Conservation (phyloP, 441 rosid species). For the Daphne laureola region DNA sequence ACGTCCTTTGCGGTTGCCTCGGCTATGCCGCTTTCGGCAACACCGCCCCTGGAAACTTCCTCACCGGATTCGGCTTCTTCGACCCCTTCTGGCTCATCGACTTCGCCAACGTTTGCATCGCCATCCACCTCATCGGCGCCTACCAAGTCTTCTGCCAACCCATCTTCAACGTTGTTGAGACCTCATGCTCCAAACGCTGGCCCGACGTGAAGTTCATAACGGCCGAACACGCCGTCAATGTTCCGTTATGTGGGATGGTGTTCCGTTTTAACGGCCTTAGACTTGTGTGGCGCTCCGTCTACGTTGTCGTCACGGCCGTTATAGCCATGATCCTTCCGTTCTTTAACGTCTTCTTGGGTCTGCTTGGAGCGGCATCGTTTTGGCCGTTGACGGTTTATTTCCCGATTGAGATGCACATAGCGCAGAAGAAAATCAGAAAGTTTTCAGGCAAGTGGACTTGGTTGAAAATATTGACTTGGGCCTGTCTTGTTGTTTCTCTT, state of each 20-base stretch:
- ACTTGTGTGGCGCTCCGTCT: slow-evolving; percentile 58
- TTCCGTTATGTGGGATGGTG: slow-evolving; percentile 39
- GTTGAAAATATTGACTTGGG: slow-evolving; percentile 52
- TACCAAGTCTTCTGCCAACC: slow-evolving; percentile 94
- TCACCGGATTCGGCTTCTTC: slow-evolving; percentile 80
- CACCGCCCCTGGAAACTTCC: slow-evolving; percentile 72
- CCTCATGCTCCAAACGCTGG: slow-evolving; percentile 35
- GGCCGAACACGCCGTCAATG: slow-evolving; percentile 27
- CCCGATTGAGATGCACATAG: slow-evolving; percentile 80
- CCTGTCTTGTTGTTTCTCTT: slow-evolving; percentile 49
- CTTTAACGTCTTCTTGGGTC: slow-evolving; percentile 74
- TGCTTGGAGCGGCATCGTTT: slow-evolving; percentile 66
- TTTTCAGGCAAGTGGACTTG: slow-evolving; percentile 60
- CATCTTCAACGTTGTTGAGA: slow-evolving; percentile 56
- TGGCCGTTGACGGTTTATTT: slow-evolving; percentile 84
- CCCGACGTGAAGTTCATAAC: slow-evolving; percentile 56
- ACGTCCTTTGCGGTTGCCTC: slow-evolving; percentile 61
- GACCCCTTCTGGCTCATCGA: slow-evolving; percentile 86
- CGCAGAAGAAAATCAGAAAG: slow-evolving; percentile 37
- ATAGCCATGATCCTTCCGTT: slow-evolving; percentile 80
- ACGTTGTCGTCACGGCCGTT: slow-evolving; percentile 52
- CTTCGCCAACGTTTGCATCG: slow-evolving; percentile 72
- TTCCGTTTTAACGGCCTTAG: slow-evolving; percentile 45
- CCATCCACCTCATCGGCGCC: slow-evolving; percentile 73
- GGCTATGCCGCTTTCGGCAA: slow-evolving; percentile 92